Percentiles rank a stretch among this genome's conserved stretches.
Evolutionary conservation across 2,329 filamentous ascomycete species (phyloP).

Genomic region (Fonsecaea pedrosoi): DNA sequence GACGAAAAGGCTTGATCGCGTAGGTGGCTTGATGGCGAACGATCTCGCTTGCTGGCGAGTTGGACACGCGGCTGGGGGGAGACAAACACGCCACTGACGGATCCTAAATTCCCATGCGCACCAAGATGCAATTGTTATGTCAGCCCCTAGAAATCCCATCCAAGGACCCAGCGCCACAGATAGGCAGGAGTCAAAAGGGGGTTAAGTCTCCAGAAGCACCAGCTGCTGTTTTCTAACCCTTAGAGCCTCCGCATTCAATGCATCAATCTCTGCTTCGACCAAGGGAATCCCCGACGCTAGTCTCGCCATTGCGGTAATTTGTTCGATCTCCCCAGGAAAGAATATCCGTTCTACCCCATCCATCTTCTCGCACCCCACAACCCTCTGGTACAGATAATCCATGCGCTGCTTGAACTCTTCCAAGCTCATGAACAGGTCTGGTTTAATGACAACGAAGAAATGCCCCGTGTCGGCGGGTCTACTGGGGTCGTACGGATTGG

Average conservation of each 20-base stretch:
- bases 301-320: slow-evolving; percentile 52
- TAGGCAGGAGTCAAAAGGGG: background rate
- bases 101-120: slow-evolving; percentile 17
- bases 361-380: slow-evolving; percentile 60
- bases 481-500: slow-evolving; percentile 75
- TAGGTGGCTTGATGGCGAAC: background rate
- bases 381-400: slow-evolving; percentile 64
- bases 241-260: slow-evolving; percentile 59
- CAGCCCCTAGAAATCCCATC: slow-evolving; percentile 13
- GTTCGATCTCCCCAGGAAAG: slow-evolving; percentile 65
- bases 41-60: background rate
- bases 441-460: slow-evolving; percentile 74
- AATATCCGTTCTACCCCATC: slow-evolving; percentile 62
- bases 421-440: slow-evolving; percentile 74
- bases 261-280: slow-evolving; percentile 55
- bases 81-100: background rate
- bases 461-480: slow-evolving; percentile 75
- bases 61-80: background rate
- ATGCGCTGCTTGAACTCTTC: slow-evolving; percentile 70
- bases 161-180: background rate
- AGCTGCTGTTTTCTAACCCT: slow-evolving; percentile 45
- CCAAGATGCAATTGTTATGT: slow-evolving; percentile 12
- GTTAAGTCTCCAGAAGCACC: background rate
- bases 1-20: slow-evolving; percentile 2
- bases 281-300: slow-evolving; percentile 57